These are phyloP conservation scores for Delonix regia DNA, from an alignment of 306 rosid species.

Conservation along the genomic window DNA sequence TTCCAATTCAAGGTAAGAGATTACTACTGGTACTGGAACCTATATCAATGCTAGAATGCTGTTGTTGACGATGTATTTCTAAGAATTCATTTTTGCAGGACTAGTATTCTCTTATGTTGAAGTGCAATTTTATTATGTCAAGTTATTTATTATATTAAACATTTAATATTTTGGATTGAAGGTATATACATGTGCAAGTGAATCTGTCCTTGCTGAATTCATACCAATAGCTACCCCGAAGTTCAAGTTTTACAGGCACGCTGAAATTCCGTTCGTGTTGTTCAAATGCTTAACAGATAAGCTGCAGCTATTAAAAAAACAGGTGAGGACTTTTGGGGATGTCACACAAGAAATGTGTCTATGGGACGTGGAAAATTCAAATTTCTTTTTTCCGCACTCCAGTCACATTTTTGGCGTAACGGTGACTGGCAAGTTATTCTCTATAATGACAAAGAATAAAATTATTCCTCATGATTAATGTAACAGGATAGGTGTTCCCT, in stretches of 20 bases:
- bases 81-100: constrained; percentile 12
- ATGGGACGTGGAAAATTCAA: no score
- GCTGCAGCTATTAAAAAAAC: constrained; percentile 43
- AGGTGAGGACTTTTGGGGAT: constrained; percentile 53
- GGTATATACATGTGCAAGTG: constrained; percentile 83
- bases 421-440: no score
- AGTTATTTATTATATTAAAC: constrained; percentile 13
- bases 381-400: no score
- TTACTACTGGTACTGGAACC: constrained; percentile 16
- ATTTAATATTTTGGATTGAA: constrained; percentile 36
- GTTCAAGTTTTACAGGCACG: constrained; percentile 54
- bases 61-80: constrained; percentile 14
- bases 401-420: no score
- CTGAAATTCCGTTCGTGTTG: constrained; percentile 39
- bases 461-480: background rate
- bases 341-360: no score
- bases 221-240: constrained; percentile 70
- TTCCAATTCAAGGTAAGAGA: no score
- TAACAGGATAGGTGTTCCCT: background rate
- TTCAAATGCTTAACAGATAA: constrained; percentile 35
- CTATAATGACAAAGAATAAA: background rate
- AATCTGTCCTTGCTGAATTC: constrained; percentile 64
- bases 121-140: constrained; percentile 26
- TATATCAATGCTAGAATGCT: constrained; percentile 1
- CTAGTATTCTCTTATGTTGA: background rate